Evolutionary conservation across 2,329 filamentous ascomycete species (phyloP).

Genomic region (Venturia nashicola): DNA sequence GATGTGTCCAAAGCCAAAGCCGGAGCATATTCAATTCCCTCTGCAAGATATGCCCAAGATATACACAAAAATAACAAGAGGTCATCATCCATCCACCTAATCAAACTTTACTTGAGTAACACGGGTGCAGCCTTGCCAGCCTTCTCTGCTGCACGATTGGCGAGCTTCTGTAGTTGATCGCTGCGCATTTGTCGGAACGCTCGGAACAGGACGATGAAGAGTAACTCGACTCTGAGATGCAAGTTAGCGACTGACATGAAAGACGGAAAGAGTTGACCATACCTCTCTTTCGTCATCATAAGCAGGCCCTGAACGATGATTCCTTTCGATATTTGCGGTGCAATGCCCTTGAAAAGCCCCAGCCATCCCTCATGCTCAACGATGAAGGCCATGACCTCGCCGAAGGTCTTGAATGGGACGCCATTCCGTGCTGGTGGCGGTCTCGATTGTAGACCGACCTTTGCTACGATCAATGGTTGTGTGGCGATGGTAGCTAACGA

Average conservation of each 20-base stretch:
- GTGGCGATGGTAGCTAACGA: conserved; percentile 81
- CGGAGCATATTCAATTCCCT: neutral
- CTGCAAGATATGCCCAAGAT: neutral
- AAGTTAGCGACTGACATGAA: neutral
- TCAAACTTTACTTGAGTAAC: conserved; percentile 5
- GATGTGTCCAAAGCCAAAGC: neutral
- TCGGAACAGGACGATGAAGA: conserved; percentile 76
- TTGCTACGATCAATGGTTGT: conserved; percentile 93
- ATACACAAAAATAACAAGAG: neutral
- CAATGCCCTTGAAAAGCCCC: conserved; percentile 94
- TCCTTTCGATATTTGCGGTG: conserved; percentile 85
- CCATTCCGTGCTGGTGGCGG: conserved; percentile 74
- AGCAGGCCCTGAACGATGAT: conserved; percentile 86
- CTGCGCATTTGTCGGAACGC: conserved; percentile 62
- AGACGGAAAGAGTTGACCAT: conserved; percentile 17
- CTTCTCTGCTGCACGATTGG: conserved; percentile 50
- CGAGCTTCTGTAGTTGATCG: conserved; percentile 56
- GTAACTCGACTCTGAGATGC: conserved; percentile 55
- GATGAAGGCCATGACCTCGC: conserved; percentile 92
- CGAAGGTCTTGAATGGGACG: conserved; percentile 85
- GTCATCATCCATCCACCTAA: neutral
- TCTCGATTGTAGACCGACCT: conserved; percentile 89
- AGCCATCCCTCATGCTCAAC: conserved; percentile 71
- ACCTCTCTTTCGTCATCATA: conserved; percentile 99
- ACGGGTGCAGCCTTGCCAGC: conserved; percentile 13